Conservation (phyloP, 164 flowering plant genomes). For the Vitis vinifera region ASM3070453v1 NC_081822.1:2475501-2476000, state of each 20-base stretch:
- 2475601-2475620: background rate
- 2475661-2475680: background rate
- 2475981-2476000: background rate
- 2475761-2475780: background rate
- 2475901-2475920: background rate
- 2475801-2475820: conserved; percentile 6
- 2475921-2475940: too few relatives aligned
- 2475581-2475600: background rate
- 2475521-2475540: conserved; percentile 18
- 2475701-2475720: background rate
- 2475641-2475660: background rate
- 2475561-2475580: conserved; percentile 12
- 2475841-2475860: background rate
- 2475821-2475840: conserved; percentile 12
- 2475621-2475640: background rate
- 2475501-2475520: conserved; percentile 19
- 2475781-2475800: background rate
- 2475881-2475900: background rate
- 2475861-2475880: background rate
- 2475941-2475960: too few relatives aligned
- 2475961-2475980: background rate
- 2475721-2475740: background rate
- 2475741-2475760: background rate
- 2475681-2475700: background rate
- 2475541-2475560: conserved; percentile 10